Evolutionary conservation across 2,329 filamentous ascomycete genomes (phyloP).

Genomic region (Dryadomyces sulphureus): DNA sequence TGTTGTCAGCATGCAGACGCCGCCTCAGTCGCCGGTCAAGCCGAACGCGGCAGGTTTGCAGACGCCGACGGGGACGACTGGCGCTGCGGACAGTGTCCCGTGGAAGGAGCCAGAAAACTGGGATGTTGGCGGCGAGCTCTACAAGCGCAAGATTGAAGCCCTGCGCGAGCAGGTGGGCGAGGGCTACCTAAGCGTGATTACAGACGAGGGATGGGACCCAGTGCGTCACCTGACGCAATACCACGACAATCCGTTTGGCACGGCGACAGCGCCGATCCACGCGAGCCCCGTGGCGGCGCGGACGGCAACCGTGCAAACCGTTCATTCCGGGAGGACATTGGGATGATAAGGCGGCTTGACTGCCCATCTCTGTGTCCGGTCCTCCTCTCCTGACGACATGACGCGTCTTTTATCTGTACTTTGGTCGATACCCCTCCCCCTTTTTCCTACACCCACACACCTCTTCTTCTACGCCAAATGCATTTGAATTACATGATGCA

Average conservation of each 20-base stretch:
- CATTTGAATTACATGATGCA: slow-evolving; percentile 10
- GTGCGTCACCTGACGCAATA: slow-evolving; percentile 22
- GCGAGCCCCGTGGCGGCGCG: slow-evolving; percentile 21
- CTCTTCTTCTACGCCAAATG: background rate
- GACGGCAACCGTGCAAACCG: slow-evolving; percentile 27
- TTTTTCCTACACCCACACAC: too few species aligned
- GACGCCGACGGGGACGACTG: slow-evolving; percentile 4
- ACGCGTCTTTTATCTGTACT: background rate
- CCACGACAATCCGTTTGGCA: slow-evolving; percentile 21
- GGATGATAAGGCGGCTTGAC: slow-evolving; percentile 19
- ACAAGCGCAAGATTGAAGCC: slow-evolving; percentile 76
- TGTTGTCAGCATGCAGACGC: background rate
- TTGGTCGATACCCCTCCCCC: background rate
- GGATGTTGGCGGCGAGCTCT: slow-evolving; percentile 59
- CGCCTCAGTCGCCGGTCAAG: background rate
- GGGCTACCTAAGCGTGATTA: slow-evolving; percentile 73
- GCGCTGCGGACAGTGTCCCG: background rate
- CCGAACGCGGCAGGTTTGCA: background rate
- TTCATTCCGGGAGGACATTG: slow-evolving; percentile 37
- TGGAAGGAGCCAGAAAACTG: slow-evolving; percentile 39
- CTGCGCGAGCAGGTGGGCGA: slow-evolving; percentile 74
- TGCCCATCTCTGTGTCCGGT: background rate
- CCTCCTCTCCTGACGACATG: background rate
- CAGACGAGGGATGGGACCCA: slow-evolving; percentile 56
- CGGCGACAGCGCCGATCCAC: slow-evolving; percentile 21